Base-by-base conservation (phyloP, 805 yeast genomes). In the Hemisphaericaspora nanyangensis region DNA sequence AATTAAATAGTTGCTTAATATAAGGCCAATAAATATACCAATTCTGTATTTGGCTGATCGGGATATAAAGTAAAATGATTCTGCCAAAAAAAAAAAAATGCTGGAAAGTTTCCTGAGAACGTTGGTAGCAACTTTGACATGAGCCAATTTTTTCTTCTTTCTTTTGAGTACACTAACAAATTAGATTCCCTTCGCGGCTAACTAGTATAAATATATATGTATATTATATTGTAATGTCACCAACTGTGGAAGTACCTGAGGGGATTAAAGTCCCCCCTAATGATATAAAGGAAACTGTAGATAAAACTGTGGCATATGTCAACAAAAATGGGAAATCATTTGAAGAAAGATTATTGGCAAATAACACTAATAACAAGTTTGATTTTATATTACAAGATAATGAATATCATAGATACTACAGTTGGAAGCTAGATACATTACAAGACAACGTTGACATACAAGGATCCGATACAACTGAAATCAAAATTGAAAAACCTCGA, bases 301-400 rank as follows among this genome's bases (percentile, higher is more conserved):
- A 76, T 36, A 85, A 82, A 52, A 85, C 95, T 0, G 88, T 82
- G 0, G 75, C 67, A 3, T 86, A 82, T 51, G 87, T 89, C 5
- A 48, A 62, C 20, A 68, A 83, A 45, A 84, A 86, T 52, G 96
- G 95, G 0, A 50, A 56, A 1, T 63, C 74, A 1, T 85, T 87
- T 59, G 93, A 82, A 50, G 63, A 65, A 7, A 64, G 83, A 35
- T 71, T 86, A 40, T 60, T 61, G 13, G 65, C 61, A 27, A 79
- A 80, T 45, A 56, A 64, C 12, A 55, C 61, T 5, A 71, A 71
- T 36, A 66, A 68, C 22, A 77, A 79, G 52, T 85, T 88, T 56
- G 63, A 74, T n/a, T 90, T 90, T 51, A 56, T 89, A 5, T 56
- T 68, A 15, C 68, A 67, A 1, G 65, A 60, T 2, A 77, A 84